phyloP scores from a whole-genome alignment of 192 early-diverging fungal genomes.

The Umbelopsis sp. region DNA sequence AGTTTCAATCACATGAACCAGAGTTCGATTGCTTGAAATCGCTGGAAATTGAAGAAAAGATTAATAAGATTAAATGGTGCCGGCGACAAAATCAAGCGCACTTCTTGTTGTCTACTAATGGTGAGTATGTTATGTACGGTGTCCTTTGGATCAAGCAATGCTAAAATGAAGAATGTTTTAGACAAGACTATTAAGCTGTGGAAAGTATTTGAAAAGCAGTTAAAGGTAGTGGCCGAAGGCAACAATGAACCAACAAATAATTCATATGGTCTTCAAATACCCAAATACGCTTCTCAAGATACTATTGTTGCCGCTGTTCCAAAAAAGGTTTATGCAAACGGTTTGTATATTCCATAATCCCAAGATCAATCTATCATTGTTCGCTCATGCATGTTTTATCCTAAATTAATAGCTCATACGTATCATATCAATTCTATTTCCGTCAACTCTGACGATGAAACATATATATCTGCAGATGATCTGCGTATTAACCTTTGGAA shows the following conservation, averaged over 20 bases:
- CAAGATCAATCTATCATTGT: not conserved
- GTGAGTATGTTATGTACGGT: constrained; percentile 38
- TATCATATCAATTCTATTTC: constrained; percentile 97
- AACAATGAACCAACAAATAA: constrained; percentile 56
- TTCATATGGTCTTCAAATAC: constrained; percentile 64
- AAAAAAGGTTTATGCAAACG: constrained; percentile 85
- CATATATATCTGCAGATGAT: constrained; percentile 91
- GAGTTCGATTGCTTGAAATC: constrained; percentile 96
- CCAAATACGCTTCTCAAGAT: constrained; percentile 81
- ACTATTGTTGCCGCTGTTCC: constrained; percentile 89
- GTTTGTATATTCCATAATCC: constrained; percentile 1
- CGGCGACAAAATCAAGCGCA: constrained; percentile 86
- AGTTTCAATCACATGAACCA: constrained; percentile 96
- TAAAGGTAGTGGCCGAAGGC: constrained; percentile 86
- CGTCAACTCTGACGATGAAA: constrained; percentile 91
- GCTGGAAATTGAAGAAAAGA: constrained; percentile 96
- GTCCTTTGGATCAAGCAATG: not conserved
- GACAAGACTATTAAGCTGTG: constrained; percentile 96
- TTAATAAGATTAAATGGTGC: constrained; percentile 96
- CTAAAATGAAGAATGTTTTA: constrained; percentile 20
- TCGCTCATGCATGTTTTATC: not conserved
- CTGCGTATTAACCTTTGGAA: constrained; percentile 95
- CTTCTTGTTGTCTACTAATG: constrained; percentile 91
- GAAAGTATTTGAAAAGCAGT: constrained; percentile 91
- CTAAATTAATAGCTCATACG: constrained; percentile 66